Base-by-base conservation (phyloP, 2,329 filamentous ascomycete genomes). In the Phoma sp. region DNA sequence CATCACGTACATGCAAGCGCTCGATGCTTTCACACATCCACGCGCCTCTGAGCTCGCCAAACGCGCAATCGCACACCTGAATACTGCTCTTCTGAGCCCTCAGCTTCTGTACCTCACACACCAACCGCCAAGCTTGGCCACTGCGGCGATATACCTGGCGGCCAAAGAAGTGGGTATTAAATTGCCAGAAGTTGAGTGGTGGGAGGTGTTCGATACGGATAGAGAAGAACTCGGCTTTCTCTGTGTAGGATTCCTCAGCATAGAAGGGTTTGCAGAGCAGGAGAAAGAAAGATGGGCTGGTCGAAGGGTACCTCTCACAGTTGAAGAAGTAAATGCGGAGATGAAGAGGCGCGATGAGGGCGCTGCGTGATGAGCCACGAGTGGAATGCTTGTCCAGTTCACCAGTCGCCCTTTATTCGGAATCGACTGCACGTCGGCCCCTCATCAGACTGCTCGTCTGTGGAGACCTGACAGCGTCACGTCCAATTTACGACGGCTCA, bases 121-220 rank as follows among this genome's bases (percentile, higher is more conserved):
- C 71, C 95, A 98, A 73, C 94, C 95, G 1, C 85, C 89, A 58
- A 85, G 88, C 22, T 80, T 99, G 9, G 94, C 95, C 4, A 91
- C 92, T 2, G 91, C 93, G 1, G 91, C 93, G 1, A 89, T 97
- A 29, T 99, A 98, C 72, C 85, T 92, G n/a, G 91, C 94, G 0
- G 90, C 92, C 0, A 84, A 88, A 39, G 92, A 98, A 63, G 74
- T 85, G 1, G 87, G 84, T 0, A 85, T 90, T 12, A 92, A 91
- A 73, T 82, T 97, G 77, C 92, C 94, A 0, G 89, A 90, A 60
- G 85, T 85, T 43, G 88, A 91, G 60, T 99, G 95, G 95, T 99
- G 95, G 95, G 93, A 97, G 75, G 91, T 98, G 0, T 98, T 98
- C 74, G 95, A 99, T 75, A 91, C 95, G 7, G 93, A 97, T 68